Evolutionary conservation across 306 rosid genomes (phyloP), one percentile per base, ranked within the genome.

Genomic region (Lablab purpureus): DNA sequence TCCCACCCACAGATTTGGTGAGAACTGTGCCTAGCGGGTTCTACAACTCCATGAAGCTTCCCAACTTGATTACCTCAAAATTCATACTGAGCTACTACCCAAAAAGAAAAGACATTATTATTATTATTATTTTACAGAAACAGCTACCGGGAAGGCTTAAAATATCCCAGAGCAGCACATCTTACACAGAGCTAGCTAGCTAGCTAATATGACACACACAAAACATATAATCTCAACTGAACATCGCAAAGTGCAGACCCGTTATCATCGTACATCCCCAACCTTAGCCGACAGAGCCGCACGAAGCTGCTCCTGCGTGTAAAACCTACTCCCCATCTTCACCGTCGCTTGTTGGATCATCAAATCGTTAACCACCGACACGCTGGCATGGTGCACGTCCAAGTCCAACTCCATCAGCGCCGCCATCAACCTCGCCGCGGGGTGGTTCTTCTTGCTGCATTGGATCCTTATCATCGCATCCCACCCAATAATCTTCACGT

Each of bases 271-370:
- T 52, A 46, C 73, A 79, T 87, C 90, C 40, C 88, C 91, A 17
- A 96, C 84, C 81, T 89, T 90, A 68, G 97, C 77, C 1, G 86
- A 85, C 13, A 96, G 59, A 8, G 93, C 98, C 69, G 74, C 55
- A 66, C 90, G 81, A 60, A 93, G 96, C 93, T 96, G 97, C 22
- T 93, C 99, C 87, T 89, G 98, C 21, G 97, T 91, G 91, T 87
- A 93, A 71, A 89, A 85, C 15, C 96, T 82, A 69, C 94, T 86
- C 0, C 95, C 97, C 99, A 93, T 93, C 83, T 87, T 96, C 78
- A 93, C 99, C 0, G 97, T 96, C 7, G 99, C 97, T 69, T 96
- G 98, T 71, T 91, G 99, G 75, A 96, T 96, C 97, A 91, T 96
- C 83, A 91, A 68, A 80, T 96, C 98, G 15, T 93, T 96, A 17